Base-by-base conservation (phyloP, 768 basidiomycete species). In the Leucosporidium scottii region DNA sequence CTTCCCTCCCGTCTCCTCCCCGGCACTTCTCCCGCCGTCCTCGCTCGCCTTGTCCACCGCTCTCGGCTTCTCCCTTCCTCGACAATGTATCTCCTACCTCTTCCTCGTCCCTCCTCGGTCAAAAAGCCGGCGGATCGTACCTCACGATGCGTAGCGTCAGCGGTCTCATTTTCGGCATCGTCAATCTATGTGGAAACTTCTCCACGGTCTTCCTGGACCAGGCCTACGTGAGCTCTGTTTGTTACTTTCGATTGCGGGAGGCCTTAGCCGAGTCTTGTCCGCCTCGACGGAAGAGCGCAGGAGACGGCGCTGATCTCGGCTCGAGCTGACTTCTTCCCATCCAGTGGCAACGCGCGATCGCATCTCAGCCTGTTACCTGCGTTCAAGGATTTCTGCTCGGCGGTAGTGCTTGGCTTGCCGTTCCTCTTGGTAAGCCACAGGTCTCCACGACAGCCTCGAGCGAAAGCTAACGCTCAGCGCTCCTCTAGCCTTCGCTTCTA, bases 321-420 rank as follows among this genome's bases (percentile, higher is more conserved):
- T 23, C 12, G 48, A 57, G 30, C 50, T 47, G 58, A 21, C 31
- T 47, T 25, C 3, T n/a, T 4, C n/a, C 59, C n/a, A n/a, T 48
- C 34, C 47, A 28, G 13, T 55, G 39, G 27, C 90, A 92, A 75
- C 84, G 91, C 21, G 91, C 91, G 1, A 91, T 96, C 75, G 93
- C 93, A 1, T 88, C 86, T 67, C 80, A 86, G 27, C 91, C 91
- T 0, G 86, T 84, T 1, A 87, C 84, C 28, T n/a, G 88, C 88
- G 20, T 91, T 93, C 65, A 93, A 92, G 78, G 93, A 0, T 97
- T 91, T 79, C 80, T 94, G 3, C 82, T 92, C 8, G 93, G 93
- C 51, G 93, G 93, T 4, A 77, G 91, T 9, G 89, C 91, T 4
- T 97, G 93, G 93, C 84, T 93, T 75, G 85, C 89, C 1, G 90